Evolutionary conservation across 2,329 filamentous ascomycete species (phyloP).

Genomic region (Monosporascus sp.): DNA sequence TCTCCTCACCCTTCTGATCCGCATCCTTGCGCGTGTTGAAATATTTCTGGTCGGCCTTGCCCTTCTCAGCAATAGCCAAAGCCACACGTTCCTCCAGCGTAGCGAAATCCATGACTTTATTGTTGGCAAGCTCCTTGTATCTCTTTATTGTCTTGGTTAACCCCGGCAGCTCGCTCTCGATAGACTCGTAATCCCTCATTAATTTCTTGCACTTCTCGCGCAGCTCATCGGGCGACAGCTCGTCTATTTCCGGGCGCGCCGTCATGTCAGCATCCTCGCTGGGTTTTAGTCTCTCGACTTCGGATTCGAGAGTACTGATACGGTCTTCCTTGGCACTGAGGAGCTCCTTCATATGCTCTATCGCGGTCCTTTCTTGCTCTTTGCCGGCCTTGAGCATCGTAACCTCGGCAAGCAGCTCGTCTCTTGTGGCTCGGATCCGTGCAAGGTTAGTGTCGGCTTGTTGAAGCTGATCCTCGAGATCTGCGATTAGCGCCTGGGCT

Average conservation of each 20-base stretch:
- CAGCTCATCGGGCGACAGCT: constrained; percentile 64
- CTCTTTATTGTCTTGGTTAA: constrained; percentile 91
- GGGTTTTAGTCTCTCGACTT: constrained; percentile 65
- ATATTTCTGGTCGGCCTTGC: constrained; percentile 96
- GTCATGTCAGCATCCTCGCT: constrained; percentile 41
- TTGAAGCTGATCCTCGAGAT: constrained; percentile 77
- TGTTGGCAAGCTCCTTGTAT: constrained; percentile 75
- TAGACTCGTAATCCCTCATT: constrained; percentile 73
- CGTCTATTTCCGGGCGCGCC: constrained; percentile 46
- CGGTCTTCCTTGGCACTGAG: constrained; percentile 72
- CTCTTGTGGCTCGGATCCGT: constrained; percentile 75
- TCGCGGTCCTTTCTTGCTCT: constrained; percentile 66
- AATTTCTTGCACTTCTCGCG: constrained; percentile 68
- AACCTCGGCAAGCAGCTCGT: constrained; percentile 80
- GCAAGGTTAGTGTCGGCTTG: constrained; percentile 79
- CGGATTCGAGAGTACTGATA: constrained; percentile 75
- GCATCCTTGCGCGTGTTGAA: constrained; percentile 94
- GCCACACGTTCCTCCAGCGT: constrained; percentile 73
- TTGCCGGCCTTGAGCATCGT: constrained; percentile 72
- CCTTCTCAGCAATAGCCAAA: constrained; percentile 77
- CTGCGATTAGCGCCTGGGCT: constrained; percentile 63
- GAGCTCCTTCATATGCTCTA: constrained; percentile 74
- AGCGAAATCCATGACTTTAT: constrained; percentile 76
- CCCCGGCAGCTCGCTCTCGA: constrained; percentile 81
- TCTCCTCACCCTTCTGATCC: constrained; percentile 76